Percentiles rank a stretch among this genome's conserved stretches.
These are phyloP conservation scores for Podospora pseudoanserina DNA, from an alignment of 495 filamentous ascomycete species.

Conservation along the genomic window DNA sequence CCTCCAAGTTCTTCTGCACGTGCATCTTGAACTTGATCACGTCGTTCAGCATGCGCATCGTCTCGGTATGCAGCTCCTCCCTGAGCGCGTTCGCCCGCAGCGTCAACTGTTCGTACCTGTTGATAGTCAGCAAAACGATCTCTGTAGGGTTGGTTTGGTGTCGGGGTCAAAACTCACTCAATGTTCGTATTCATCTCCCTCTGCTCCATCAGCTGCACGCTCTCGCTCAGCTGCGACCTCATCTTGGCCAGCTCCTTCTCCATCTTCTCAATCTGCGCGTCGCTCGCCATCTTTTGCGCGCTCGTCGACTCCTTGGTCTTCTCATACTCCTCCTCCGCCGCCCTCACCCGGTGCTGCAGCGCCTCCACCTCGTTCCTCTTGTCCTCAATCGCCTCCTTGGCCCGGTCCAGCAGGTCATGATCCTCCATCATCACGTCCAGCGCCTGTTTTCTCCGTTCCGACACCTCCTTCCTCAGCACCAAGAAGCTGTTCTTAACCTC, in stretches of 20 bases:
- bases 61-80: constrained; percentile 92
- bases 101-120: constrained; percentile 83
- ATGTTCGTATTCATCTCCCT: constrained; percentile 95
- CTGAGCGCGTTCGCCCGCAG: constrained; percentile 77
- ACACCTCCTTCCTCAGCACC: constrained; percentile 78
- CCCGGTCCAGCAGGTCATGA: constrained; percentile 83
- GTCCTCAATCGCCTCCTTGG: constrained; percentile 93
- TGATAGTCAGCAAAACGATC: no score
- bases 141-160: no score
- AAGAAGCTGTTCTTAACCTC: constrained; percentile 74
- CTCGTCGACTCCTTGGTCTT: constrained; percentile 82
- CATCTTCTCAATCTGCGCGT: constrained; percentile 96
- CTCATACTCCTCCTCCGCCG: constrained; percentile 90
- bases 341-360: constrained; percentile 77
- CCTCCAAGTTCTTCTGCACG: constrained; percentile 83
- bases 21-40: constrained; percentile 99
- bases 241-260: constrained; percentile 95
- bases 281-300: constrained; percentile 79
- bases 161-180: constrained; percentile 55
- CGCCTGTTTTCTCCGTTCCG: constrained; percentile 72
- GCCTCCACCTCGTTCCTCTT: constrained; percentile 88
- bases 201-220: constrained; percentile 88
- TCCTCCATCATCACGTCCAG: constrained; percentile 87
- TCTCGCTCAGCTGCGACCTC: constrained; percentile 78
- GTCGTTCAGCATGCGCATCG: constrained; percentile 93